Base-by-base conservation (phyloP, 768 basidiomycete genomes). In the Clitopilus passeckerianus region DNA sequence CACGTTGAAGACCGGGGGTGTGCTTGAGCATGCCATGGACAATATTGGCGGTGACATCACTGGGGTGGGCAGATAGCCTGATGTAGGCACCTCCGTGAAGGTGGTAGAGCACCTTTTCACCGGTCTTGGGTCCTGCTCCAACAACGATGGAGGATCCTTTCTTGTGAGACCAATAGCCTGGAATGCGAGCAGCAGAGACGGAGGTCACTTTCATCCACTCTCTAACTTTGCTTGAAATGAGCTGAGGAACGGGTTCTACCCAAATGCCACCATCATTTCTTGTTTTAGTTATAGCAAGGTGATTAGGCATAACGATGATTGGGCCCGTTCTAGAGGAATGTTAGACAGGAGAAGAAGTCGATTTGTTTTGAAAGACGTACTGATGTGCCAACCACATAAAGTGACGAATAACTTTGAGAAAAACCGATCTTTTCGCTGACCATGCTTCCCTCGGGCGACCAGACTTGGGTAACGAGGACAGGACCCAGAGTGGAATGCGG, bases 61-160 rank as follows among this genome's bases (percentile, higher is more conserved):
- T 67, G 9, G 86, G 85, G 63, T 83, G 81, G 2, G 83, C 86
- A 4, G 83, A 82, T 5, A 80, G 64, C 16, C 73, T 71, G 23
- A 74, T 68, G 62, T 82, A 87, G 1, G 74, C 84, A 10, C 86
- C 86, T 23, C 86, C 86, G 60, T 88, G 87, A 15, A 89, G 67
- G 52, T 72, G 72, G 63, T 80, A 80, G 15, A 85, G 64, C 1
- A 86, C 76, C 59, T 81, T 83, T 66, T 85, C 83, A 20, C 79
- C 80, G 1, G 74, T 72, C 44, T 65, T 69, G 2, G 81, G 76
- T 0, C 74, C 62, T n/a, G 71, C 66, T 43, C 74, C 75, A 56
- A 74, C 60, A 15, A 67, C 57, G 53, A 74, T 73, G n/a, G 68
- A 63, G 1, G 67, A 59, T 2, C 74, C 77, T 33, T 69, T 68